Evolutionary conservation across 441 rosid genomes (phyloP).

Genomic region (Viola pubescens): DNA sequence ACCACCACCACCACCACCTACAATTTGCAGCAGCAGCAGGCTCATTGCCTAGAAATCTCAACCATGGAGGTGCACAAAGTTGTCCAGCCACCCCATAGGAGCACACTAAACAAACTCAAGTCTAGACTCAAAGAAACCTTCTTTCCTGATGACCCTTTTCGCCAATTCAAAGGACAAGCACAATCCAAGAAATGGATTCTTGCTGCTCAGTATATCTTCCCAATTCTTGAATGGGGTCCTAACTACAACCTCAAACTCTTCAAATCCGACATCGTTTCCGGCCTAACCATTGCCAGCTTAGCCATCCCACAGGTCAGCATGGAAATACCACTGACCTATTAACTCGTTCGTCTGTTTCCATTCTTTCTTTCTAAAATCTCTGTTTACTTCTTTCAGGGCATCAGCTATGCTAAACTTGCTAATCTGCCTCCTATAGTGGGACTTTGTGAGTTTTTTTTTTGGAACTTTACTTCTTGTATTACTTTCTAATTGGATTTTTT

Average conservation of each 20-base stretch:
- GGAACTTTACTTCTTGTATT: neutral
- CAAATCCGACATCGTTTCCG: constrained; percentile 78
- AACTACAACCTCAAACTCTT: constrained; percentile 52
- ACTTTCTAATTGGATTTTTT: neutral
- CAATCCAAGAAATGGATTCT: constrained; percentile 40
- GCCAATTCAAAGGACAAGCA: constrained; percentile 78
- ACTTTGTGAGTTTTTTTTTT: constrained; percentile 53
- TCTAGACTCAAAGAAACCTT: constrained; percentile 68
- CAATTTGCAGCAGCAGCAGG: neutral
- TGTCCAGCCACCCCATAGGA: constrained; percentile 55
- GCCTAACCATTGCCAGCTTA: constrained; percentile 92
- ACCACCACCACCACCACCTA: constrained; percentile 1
- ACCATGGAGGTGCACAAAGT: constrained; percentile 62
- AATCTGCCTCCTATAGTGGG: constrained; percentile 86
- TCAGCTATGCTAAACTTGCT: constrained; percentile 93
- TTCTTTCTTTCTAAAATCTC: neutral
- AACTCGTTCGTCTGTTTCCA: neutral
- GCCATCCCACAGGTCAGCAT: constrained; percentile 81
- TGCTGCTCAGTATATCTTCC: constrained; percentile 64
- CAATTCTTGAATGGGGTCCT: constrained; percentile 87
- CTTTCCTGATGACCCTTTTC: constrained; percentile 89
- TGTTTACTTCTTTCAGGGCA: constrained; percentile 44
- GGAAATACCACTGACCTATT: neutral
- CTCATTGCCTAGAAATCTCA: constrained; percentile 24
- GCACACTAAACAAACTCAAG: constrained; percentile 44